Conservation (phyloP, 495 filamentous ascomycete species). For the Aspergillus coremiiformis region DNA sequence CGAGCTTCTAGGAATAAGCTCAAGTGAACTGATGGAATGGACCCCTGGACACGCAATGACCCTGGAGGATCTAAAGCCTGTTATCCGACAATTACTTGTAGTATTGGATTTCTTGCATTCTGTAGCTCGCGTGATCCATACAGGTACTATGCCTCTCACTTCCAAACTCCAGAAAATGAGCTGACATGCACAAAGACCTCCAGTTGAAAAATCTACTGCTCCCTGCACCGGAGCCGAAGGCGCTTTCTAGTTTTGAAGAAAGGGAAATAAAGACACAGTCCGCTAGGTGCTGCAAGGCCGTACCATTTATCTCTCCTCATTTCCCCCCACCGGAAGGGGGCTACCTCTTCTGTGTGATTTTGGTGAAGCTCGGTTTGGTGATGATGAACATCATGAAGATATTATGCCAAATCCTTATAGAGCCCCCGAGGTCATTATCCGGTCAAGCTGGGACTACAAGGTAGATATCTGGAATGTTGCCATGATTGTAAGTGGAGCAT, state of each 20-base stretch:
- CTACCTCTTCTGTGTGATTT: conserved; percentile 22
- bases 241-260: conserved; percentile 14
- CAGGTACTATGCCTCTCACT: conserved; percentile 24
- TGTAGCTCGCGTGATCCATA: conserved; percentile 31
- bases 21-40: not conserved
- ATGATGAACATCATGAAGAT: conserved; percentile 16
- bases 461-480: conserved; percentile 38
- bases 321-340: conserved; percentile 7
- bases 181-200: conserved; percentile 2
- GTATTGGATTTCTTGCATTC: conserved; percentile 37
- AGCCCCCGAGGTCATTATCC: conserved; percentile 32
- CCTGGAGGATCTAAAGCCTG: conserved; percentile 12
- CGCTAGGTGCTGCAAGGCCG: conserved; percentile 19
- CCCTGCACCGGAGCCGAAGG: conserved; percentile 1
- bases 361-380: conserved; percentile 20
- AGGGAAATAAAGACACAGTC: not conserved
- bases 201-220: conserved; percentile 17
- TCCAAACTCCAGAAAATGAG: not conserved
- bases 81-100: conserved; percentile 20
- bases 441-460: conserved; percentile 27
- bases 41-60: conserved; percentile 11
- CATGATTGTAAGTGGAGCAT: conserved; percentile 29
- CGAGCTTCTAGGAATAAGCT: conserved; percentile 18
- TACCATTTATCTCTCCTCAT: conserved; percentile 12
- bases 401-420: conserved; percentile 14